A percentile compares a stretch with the other conserved stretches of the same genome.
Evolutionary conservation across 2,329 filamentous ascomycete species (phyloP).

Genomic region (Arthrobotrys pseudoclavata): DNA sequence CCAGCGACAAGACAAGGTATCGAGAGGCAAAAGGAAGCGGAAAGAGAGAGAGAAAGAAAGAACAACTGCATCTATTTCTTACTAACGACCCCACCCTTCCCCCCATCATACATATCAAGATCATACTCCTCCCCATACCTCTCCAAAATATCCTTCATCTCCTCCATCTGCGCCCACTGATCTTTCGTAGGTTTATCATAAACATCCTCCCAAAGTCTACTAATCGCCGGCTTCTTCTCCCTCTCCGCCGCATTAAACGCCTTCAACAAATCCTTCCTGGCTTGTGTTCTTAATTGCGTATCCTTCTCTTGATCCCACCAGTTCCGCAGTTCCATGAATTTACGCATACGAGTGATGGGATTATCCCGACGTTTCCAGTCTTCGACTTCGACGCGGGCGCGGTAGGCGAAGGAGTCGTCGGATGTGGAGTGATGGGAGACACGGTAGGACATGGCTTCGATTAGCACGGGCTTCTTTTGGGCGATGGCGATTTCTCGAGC

Average conservation of each 20-base stretch:
- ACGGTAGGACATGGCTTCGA: constrained; percentile 98
- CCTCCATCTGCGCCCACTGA: constrained; percentile 78
- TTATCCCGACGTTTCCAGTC: constrained; percentile 94
- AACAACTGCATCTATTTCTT: constrained; percentile 30
- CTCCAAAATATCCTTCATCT: constrained; percentile 82
- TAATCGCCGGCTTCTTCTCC: constrained; percentile 81
- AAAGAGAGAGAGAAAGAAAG: background rate
- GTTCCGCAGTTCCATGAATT: constrained; percentile 87
- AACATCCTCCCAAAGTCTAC: constrained; percentile 83
- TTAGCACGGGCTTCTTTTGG: constrained; percentile 75
- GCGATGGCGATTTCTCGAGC: constrained; percentile 83
- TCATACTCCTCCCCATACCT: constrained; percentile 82
- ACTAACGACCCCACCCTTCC: constrained; percentile 71
- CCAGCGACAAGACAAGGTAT: background rate
- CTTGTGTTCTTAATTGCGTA: constrained; percentile 75
- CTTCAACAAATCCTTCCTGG: constrained; percentile 81
- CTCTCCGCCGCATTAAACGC: constrained; percentile 88
- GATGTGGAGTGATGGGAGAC: constrained; percentile 97
- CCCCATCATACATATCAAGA: constrained; percentile 79
- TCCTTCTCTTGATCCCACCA: constrained; percentile 90
- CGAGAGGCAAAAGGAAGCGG: background rate
- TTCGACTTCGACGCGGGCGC: constrained; percentile 90
- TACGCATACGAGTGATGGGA: constrained; percentile 81
- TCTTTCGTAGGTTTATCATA: constrained; percentile 91
- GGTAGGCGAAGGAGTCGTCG: constrained; percentile 96